Evolutionary conservation across 2,329 filamentous ascomycete genomes (phyloP).

Genomic region (Beauveria scarabaeidicola): DNA sequence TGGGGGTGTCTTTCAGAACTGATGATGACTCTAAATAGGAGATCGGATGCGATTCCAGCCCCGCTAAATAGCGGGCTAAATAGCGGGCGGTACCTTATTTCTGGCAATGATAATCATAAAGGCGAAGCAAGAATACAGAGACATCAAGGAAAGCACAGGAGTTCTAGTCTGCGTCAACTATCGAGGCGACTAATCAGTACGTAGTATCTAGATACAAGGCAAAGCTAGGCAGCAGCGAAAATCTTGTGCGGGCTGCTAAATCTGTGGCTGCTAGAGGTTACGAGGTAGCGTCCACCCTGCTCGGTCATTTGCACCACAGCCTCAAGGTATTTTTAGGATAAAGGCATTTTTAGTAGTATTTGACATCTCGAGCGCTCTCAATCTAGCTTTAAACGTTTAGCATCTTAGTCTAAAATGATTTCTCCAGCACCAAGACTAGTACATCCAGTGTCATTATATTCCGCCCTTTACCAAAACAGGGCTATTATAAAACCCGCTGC

Average conservation of each 20-base stretch:
- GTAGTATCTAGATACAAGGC: not conserved
- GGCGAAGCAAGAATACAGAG: not conserved
- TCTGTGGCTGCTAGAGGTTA: no score
- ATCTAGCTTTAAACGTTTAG: no score
- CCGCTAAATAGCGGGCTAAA: no score
- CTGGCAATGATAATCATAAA: not conserved
- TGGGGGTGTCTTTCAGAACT: no score
- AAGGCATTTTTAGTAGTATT: no score
- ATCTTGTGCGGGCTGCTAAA: not conserved
- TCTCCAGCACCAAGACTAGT: not conserved
- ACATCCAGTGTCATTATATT: not conserved
- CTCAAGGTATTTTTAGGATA: no score
- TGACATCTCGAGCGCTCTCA: no score
- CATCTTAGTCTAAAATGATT: not conserved
- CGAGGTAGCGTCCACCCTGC: no score
- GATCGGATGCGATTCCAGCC: not conserved
- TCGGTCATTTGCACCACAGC: no score
- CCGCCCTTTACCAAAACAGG: not conserved
- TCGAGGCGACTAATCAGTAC: not conserved
- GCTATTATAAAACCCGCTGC: not conserved
- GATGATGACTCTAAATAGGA: no score
- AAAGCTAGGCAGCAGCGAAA: slow-evolving; percentile 1
- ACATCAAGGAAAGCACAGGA: not conserved
- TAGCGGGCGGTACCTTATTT: not conserved
- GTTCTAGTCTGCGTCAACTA: not conserved